Evolutionary conservation across 2,329 filamentous ascomycete species (phyloP).

Genomic region (Aureobasidium melanogenum): DNA sequence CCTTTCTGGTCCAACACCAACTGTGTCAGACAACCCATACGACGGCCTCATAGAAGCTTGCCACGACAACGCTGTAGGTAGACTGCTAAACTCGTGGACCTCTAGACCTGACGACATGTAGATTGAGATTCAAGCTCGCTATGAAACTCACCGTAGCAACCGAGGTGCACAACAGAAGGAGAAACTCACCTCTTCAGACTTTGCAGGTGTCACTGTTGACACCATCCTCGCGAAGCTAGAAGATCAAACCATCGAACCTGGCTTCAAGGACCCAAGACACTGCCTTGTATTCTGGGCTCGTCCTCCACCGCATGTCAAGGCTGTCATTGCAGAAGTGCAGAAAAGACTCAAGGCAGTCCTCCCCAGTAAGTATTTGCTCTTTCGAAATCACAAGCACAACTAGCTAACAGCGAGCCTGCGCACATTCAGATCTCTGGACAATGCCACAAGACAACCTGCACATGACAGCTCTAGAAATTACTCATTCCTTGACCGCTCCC

Average conservation of each 20-base stretch:
- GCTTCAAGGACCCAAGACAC: constrained; percentile 66
- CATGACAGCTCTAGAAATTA: constrained; percentile 75
- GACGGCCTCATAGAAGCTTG: constrained; percentile 62
- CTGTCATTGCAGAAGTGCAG: constrained; percentile 62
- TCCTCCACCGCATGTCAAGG: constrained; percentile 62
- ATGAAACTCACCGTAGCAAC: constrained; percentile 62
- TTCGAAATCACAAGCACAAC: neutral
- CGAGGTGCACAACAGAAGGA: constrained; percentile 68
- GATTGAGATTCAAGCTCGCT: constrained; percentile 61
- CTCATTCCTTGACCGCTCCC: constrained; percentile 63
- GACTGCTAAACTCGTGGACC: neutral
- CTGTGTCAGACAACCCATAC: constrained; percentile 59
- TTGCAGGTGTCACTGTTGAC: constrained; percentile 65
- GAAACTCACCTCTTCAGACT: constrained; percentile 61
- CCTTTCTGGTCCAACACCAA: constrained; percentile 20
- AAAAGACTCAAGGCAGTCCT: constrained; percentile 52
- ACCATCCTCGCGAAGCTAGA: constrained; percentile 63
- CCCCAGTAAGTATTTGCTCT: constrained; percentile 51
- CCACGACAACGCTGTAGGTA: constrained; percentile 53
- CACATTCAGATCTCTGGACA: constrained; percentile 62
- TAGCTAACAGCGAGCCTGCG: neutral
- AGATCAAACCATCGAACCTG: constrained; percentile 53
- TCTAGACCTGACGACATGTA: constrained; percentile 25
- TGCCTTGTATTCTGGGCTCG: constrained; percentile 85
- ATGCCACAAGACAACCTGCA: constrained; percentile 75